Evolutionary conservation across 2,329 filamentous ascomycete genomes (phyloP).

Genomic region (Onygenales sp.): DNA sequence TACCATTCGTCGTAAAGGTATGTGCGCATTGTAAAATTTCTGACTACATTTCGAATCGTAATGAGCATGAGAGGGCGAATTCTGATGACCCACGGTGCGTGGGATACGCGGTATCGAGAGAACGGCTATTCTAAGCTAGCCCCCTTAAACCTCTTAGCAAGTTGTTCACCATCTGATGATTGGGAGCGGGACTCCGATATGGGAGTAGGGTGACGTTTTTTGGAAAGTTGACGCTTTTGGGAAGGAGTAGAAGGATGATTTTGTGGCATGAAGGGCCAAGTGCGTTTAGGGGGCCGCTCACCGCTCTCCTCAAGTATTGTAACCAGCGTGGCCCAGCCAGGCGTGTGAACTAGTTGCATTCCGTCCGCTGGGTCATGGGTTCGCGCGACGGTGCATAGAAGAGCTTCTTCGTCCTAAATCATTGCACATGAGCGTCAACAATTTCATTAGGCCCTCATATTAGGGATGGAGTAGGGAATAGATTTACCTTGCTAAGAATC

Average conservation of each 20-base stretch:
- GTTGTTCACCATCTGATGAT: conserved; percentile 43
- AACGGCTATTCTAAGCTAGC: conserved; percentile 42
- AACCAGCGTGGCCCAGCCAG: conserved; percentile 89
- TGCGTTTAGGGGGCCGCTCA: conserved; percentile 83
- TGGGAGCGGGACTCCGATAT: conserved; percentile 20
- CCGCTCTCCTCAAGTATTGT: conserved; percentile 92
- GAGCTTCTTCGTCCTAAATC: conserved; percentile 71
- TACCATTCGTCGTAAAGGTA: not conserved
- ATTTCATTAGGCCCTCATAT: not conserved
- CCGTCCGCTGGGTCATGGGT: conserved; percentile 71
- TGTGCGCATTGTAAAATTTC: not conserved
- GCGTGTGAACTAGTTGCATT: conserved; percentile 72
- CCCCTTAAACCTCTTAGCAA: conserved; percentile 58
- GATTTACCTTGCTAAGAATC: conserved; percentile 70
- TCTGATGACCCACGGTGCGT: not conserved
- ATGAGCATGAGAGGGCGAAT: not conserved
- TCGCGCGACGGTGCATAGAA: conserved; percentile 77
- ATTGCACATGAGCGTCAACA: conserved; percentile 1
- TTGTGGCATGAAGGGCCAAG: conserved; percentile 34
- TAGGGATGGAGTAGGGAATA: not conserved
- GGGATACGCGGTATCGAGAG: not conserved
- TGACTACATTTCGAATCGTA: not conserved
- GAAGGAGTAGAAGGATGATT: conserved; percentile 18
- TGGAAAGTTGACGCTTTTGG: conserved; percentile 5
- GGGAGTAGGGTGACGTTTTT: conserved; percentile 11